phyloP scores from a whole-genome alignment of 1,284 basidiomycete species.

The Cystodermella granulosa region DNA sequence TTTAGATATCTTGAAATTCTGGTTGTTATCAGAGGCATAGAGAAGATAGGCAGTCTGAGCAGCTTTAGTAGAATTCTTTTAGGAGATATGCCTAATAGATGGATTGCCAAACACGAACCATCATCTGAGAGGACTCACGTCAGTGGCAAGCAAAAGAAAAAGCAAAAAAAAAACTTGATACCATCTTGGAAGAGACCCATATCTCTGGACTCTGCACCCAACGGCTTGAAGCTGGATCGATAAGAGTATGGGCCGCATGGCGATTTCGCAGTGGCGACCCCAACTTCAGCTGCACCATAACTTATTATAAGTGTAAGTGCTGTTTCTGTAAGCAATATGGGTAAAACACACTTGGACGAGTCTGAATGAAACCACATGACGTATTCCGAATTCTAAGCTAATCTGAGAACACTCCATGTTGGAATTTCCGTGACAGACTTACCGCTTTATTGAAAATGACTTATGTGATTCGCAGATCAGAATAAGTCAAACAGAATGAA shows the following conservation, averaged over 20 bases:
- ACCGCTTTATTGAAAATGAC: slow-evolving; percentile 55
- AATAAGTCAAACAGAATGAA: neutral
- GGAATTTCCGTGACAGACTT: slow-evolving; percentile 2
- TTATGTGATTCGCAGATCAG: slow-evolving; percentile 18
- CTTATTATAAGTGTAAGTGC: slow-evolving; percentile 28
- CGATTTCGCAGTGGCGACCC: slow-evolving; percentile 54
- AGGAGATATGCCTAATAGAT: neutral
- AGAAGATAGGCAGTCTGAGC: slow-evolving; percentile 52
- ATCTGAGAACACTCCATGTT: no score
- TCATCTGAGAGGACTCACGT: slow-evolving; percentile 34
- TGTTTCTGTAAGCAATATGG: neutral
- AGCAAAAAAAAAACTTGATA: slow-evolving; percentile 18
- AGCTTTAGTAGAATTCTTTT: slow-evolving; percentile 22
- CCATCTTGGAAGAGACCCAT: slow-evolving; percentile 58
- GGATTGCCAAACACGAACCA: slow-evolving; percentile 27
- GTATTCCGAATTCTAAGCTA: slow-evolving; percentile 53
- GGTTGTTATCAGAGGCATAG: slow-evolving; percentile 64
- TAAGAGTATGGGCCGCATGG: slow-evolving; percentile 61
- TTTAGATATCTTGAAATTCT: slow-evolving; percentile 61
- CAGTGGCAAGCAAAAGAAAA: neutral
- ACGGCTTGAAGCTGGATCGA: slow-evolving; percentile 52
- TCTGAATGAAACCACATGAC: slow-evolving; percentile 73
- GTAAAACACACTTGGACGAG: slow-evolving; percentile 47
- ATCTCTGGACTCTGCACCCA: slow-evolving; percentile 58
- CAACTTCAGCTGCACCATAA: slow-evolving; percentile 60